Evolutionary conservation across 768 basidiomycete species (phyloP).

Genomic region (Termitomyces sp.): DNA sequence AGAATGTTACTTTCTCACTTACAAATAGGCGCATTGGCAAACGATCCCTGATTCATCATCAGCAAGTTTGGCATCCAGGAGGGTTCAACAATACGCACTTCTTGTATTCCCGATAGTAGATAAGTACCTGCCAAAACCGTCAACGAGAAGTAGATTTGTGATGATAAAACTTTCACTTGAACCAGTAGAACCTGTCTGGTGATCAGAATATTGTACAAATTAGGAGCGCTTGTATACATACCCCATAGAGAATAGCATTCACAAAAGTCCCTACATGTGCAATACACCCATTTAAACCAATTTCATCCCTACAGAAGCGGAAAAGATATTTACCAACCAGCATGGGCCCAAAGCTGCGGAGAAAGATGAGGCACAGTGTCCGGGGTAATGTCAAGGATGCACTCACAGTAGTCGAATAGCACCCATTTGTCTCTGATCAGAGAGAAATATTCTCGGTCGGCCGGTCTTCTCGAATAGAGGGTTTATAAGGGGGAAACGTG

Average conservation of each 20-base stretch:
- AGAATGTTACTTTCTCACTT: background rate
- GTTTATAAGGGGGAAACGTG: no score
- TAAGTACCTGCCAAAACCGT: slow-evolving; percentile 8
- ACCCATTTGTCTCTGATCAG: slow-evolving; percentile 4
- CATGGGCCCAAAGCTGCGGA: slow-evolving; percentile 40
- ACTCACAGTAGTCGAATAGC: slow-evolving; percentile 14
- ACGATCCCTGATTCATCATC: slow-evolving; percentile 30
- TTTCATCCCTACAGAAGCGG: slow-evolving; percentile 1
- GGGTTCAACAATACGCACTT: slow-evolving; percentile 21
- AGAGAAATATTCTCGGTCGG: background rate
- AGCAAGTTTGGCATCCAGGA: background rate
- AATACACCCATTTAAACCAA: background rate
- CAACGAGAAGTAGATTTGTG: background rate
- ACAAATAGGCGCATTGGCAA: slow-evolving; percentile 39
- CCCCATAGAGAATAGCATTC: slow-evolving; percentile 46
- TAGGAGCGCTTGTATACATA: slow-evolving; percentile 14
- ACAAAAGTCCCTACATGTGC: slow-evolving; percentile 12
- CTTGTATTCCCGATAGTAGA: slow-evolving; percentile 37
- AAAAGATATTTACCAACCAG: slow-evolving; percentile 33
- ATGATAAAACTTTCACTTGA: slow-evolving; percentile 21
- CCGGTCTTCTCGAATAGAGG: no score
- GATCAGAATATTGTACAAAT: background rate
- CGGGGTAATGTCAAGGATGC: background rate
- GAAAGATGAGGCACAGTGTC: no score
- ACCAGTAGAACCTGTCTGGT: slow-evolving; percentile 28